Conservation (phyloP, 768 basidiomycete species). For the Hygrocybe punicea region DNA sequence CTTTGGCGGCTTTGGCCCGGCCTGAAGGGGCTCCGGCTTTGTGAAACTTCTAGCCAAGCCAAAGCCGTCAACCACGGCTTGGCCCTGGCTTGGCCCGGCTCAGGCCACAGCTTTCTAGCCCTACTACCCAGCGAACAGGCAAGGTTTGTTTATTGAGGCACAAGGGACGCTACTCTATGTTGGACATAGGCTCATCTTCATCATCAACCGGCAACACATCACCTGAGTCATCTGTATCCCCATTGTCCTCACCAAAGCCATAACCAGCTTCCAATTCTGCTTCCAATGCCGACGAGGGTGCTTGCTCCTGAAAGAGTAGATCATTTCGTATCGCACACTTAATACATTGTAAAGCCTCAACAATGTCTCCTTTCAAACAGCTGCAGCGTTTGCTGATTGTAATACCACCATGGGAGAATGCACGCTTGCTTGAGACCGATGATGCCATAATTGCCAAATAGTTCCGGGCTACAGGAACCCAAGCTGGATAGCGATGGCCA, state of each 20-base stretch:
- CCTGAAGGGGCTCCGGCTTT: too few species aligned
- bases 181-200: neutral
- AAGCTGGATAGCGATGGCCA: constrained; percentile 26
- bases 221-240: neutral
- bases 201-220: constrained; percentile 5
- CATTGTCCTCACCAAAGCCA: constrained; percentile 6
- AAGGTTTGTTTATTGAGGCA: too few species aligned
- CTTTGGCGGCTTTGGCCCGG: too few species aligned
- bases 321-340: constrained; percentile 24
- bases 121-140: too few species aligned
- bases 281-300: neutral
- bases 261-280: neutral
- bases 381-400: constrained; percentile 36
- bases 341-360: constrained; percentile 33
- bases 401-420: constrained; percentile 40
- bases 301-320: constrained; percentile 26
- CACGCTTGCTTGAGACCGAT: constrained; percentile 39
- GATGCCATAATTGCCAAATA: constrained; percentile 40
- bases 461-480: constrained; percentile 37
- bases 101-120: too few species aligned
- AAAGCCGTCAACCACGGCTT: too few species aligned
- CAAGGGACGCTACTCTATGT: neutral
- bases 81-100: too few species aligned
- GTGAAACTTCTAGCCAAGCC: too few species aligned
- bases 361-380: constrained; percentile 33